Base-by-base conservation (phyloP, 495 filamentous ascomycete genomes). In the Massariosphaeria phaeospora region DNA sequence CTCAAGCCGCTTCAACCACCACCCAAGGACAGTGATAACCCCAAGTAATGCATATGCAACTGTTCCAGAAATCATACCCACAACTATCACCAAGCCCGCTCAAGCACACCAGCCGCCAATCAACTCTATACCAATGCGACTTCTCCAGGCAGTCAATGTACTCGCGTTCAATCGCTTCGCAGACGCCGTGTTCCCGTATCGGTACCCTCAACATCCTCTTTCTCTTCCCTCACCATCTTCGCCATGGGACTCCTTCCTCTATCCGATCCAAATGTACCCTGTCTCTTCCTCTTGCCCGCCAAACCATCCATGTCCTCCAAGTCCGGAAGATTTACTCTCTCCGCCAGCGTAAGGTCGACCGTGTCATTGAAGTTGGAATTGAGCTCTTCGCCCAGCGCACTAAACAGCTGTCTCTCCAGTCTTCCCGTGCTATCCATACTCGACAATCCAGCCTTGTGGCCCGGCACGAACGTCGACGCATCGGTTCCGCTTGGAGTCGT, bases 351-450 rank as follows among this genome's bases (percentile, higher is more conserved):
- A 11, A 8, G 1, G n/a, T 13, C 23, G 17, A 34, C 6, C 34
- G n/a, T 33, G 9, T 24, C 27, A 20, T 52, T 21, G 30, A 44
- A 51, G 17, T 29, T 45, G 3, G 9, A 21, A 40, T 40, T 33
- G 6, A 59, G 23, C 46, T 47, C 51, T 7, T 61, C 57, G 1
- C 57, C 57, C 34, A 61, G 21, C 12, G 57, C 51, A 36, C 50
- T 55, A 13, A 42, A 61, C 1, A 61, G 30, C 39, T 55, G 27
- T 13, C 10, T 13, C 45, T 52, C 57, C 2, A 61, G 23, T 7
- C 50, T 39, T 1, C 25, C 57, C 15, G 48, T 47, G 21, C 44
- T 50, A 24, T 43, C 40, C 34, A 55, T 33, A 29, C 35, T 23
- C 18, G 20, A 17, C 38, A 20, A 21, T 2, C n/a, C 18, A 17